Percentiles rank a stretch among this genome's conserved stretches.
phyloP scores from a whole-genome alignment of 2,329 filamentous ascomycete genomes.

The Botryotinia calthae region DNA sequence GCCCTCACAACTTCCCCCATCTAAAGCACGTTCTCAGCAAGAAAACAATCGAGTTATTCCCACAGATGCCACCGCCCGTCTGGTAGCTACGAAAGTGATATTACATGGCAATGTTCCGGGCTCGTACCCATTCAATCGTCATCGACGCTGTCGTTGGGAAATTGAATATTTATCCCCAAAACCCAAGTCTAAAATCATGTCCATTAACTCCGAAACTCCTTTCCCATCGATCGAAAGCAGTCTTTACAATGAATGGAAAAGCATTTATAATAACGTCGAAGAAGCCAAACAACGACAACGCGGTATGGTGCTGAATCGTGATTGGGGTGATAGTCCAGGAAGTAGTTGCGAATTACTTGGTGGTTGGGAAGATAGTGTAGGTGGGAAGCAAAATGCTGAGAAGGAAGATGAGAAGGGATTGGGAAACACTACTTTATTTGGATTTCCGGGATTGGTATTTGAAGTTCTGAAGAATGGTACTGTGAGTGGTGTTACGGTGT shows the following conservation, averaged over 20 bases:
- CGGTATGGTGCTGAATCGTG: conserved; percentile 87
- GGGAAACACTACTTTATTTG: conserved; percentile 81
- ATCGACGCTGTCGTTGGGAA: conserved; percentile 85
- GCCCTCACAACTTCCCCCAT: conserved; percentile 62
- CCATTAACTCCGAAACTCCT: conserved; percentile 58
- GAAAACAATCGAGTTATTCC: conserved; percentile 30
- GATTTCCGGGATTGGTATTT: conserved; percentile 91
- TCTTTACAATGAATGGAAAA: conserved; percentile 68
- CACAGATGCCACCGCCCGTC: conserved; percentile 51
- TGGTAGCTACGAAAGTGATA: conserved; percentile 88
- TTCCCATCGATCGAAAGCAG: conserved; percentile 70
- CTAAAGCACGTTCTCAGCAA: conserved; percentile 35
- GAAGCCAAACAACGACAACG: conserved; percentile 54
- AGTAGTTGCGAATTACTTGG: conserved; percentile 80
- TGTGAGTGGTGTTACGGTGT: conserved; percentile 86
- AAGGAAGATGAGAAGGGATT: conserved; percentile 54
- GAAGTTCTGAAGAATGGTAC: conserved; percentile 92
- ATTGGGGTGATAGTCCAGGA: conserved; percentile 87
- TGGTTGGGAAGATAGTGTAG: conserved; percentile 75
- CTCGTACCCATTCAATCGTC: conserved; percentile 94
- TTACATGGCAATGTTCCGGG: conserved; percentile 93
- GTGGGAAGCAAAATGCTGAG: conserved; percentile 43
- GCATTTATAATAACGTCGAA: conserved; percentile 57
- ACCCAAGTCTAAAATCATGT: conserved; percentile 40
- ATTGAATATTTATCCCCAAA: conserved; percentile 55